phyloP scores from a whole-genome alignment of 441 rosid genomes.

The Brassica balearica region DNA sequence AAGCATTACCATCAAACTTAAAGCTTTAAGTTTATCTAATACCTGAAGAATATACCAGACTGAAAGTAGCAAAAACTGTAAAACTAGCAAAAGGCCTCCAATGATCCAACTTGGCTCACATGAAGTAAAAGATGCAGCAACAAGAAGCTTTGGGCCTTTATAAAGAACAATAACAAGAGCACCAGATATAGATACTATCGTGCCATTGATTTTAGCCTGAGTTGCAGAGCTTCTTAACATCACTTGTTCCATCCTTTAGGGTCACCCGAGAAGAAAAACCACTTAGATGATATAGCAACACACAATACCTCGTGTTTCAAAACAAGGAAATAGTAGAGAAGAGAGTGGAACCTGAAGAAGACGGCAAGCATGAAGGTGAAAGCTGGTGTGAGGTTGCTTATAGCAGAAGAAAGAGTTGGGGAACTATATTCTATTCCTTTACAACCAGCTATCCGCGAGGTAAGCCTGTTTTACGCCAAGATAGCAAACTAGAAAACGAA shows the following conservation, averaged over 20 bases:
- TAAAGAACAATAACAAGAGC: slow-evolving; percentile 62
- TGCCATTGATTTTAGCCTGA: slow-evolving; percentile 48
- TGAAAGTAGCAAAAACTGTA: slow-evolving; percentile 45
- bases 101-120: slow-evolving; percentile 48
- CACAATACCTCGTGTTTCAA: not conserved
- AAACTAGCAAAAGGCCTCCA: slow-evolving; percentile 53
- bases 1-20: not conserved
- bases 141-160: slow-evolving; percentile 51
- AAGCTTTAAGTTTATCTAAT: slow-evolving; percentile 16
- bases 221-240: slow-evolving; percentile 32
- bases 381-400: slow-evolving; percentile 55
- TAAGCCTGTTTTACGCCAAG: slow-evolving; percentile 33
- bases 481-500: not conserved
- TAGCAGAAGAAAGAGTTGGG: slow-evolving; percentile 60
- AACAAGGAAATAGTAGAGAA: not conserved
- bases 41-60: slow-evolving; percentile 61
- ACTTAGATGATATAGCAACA: not conserved
- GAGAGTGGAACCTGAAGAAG: slow-evolving; percentile 50
- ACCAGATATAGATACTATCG: slow-evolving; percentile 61
- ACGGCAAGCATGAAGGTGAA: slow-evolving; percentile 60
- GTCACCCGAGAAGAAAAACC: too few relatives aligned
- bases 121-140: slow-evolving; percentile 12
- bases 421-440: slow-evolving; percentile 59
- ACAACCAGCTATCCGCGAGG: slow-evolving; percentile 43
- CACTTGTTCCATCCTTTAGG: slow-evolving; percentile 46